These are phyloP conservation scores for Penicillium sp. DNA, from an alignment of 2,329 filamentous ascomycete species.

Conservation along the genomic window DNA sequence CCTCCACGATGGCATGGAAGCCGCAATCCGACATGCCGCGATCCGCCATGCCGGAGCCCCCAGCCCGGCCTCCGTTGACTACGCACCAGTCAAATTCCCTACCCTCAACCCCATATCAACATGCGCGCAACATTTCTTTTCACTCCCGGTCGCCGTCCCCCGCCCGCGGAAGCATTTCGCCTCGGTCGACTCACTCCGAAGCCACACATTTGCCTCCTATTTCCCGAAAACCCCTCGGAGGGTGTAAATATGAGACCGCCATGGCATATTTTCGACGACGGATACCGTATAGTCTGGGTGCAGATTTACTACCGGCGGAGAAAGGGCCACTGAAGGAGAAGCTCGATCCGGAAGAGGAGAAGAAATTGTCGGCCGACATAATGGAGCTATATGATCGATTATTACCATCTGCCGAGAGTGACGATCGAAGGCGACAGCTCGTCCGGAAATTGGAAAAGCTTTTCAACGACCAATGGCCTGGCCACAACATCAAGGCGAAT, in stretches of 20 bases:
- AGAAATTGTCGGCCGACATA: conserved; percentile 75
- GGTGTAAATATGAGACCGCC: conserved; percentile 86
- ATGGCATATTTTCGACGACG: conserved; percentile 75
- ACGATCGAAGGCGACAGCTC: conserved; percentile 68
- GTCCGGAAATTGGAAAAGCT: conserved; percentile 84
- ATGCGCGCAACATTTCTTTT: conserved; percentile 75
- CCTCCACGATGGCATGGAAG: conserved; percentile 43
- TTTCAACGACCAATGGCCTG: conserved; percentile 88
- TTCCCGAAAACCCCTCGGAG: conserved; percentile 60
- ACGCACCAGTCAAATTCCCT: conserved; percentile 80
- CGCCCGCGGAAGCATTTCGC: conserved; percentile 72
- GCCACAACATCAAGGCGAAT: conserved; percentile 81
- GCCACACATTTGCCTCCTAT: conserved; percentile 71
- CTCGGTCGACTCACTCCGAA: conserved; percentile 85
- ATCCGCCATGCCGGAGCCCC: conserved; percentile 35
- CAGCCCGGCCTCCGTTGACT: conserved; percentile 49
- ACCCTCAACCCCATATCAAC: conserved; percentile 88
- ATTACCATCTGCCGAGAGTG: conserved; percentile 75
- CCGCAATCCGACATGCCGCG: conserved; percentile 30
- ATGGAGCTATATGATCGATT: conserved; percentile 78
- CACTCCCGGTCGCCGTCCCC: conserved; percentile 79
- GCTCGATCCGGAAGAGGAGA: conserved; percentile 68
- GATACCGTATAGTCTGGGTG: conserved; percentile 89
- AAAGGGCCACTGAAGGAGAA: conserved; percentile 66
- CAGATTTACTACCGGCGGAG: conserved; percentile 68